Evolutionary conservation across 441 rosid genomes (phyloP), one percentile per base, ranked within the genome.

Genomic region (Adansonia rubrostipa): DNA sequence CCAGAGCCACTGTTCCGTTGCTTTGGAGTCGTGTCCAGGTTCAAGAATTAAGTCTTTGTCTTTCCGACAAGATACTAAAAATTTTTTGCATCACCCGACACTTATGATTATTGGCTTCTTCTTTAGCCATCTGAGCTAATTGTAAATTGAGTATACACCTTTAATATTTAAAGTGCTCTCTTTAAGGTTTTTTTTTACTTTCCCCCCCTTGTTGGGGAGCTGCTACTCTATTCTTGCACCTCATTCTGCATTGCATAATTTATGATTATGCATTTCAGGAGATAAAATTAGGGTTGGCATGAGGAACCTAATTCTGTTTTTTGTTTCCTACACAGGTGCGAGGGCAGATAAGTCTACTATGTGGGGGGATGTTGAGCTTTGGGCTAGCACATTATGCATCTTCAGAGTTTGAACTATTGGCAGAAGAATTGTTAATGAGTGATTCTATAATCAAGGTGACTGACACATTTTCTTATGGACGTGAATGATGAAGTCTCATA

Each of bases 11-110:
- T 77, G 96, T 97, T 84, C 99, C 99, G 56, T 81, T 97, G 89
- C 88, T 93, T 71, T 97, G 99, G 99, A 94, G 99, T 74, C 98
- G 99, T 81, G 99, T 97, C 73, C 99, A 97, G 99, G 99, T 95
- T 77, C 79, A 82, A 80, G 74, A 66, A 51, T 33, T 71, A 36
- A 36, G 74, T 50, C 40, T 24, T 8, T 50, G n/a, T 64, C 50
- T 17, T 66, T 7, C 11, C 51, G n/a, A 8, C 28, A 5, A 28
- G 70, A 64, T 63, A 0, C 50, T 51, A 33, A 51, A 14, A 19
- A 56, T 9, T 56, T n/a, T 40, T 40, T 17, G 11, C 10, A 72
- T 36, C 51, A 11, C 56, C 73, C 36, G 50, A 22, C 28, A 65
- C 50, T 48, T 50, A 19, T 75, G 33, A 40, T 44, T 51, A 15